Evolutionary conservation across 306 rosid genomes (phyloP).

Genomic region (Citrullus amarus): DNA sequence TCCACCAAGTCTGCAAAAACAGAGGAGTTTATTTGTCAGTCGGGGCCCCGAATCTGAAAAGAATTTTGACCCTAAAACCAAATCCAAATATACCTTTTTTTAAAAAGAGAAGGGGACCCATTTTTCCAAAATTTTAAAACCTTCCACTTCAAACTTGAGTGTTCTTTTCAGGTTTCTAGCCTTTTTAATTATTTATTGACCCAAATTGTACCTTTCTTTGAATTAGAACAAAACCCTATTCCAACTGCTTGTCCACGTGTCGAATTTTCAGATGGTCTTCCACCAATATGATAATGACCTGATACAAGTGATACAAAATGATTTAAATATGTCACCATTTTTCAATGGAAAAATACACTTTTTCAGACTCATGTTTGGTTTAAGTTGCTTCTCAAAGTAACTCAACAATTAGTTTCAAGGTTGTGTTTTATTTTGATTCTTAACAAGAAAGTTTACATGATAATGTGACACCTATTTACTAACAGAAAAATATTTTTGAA

Average conservation of each 20-base stretch:
- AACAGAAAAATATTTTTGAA: no score
- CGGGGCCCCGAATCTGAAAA: background rate
- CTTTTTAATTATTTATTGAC: background rate
- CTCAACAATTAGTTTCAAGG: no score
- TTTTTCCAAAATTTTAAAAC: background rate
- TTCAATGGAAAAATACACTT: no score
- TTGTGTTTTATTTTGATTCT: no score
- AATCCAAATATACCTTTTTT: background rate
- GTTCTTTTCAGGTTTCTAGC: background rate
- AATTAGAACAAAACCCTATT: background rate
- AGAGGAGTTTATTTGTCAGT: background rate
- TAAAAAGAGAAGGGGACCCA: background rate
- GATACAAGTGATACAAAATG: background rate
- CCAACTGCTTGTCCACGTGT: background rate
- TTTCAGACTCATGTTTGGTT: no score
- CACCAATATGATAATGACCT: background rate
- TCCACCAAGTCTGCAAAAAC: no score
- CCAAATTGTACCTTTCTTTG: background rate
- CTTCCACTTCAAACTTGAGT: background rate
- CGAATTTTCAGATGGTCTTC: background rate
- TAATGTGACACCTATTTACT: no score
- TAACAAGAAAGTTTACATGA: no score
- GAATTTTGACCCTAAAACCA: background rate
- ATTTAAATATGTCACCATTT: no score
- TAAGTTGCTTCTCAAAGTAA: no score